Conservation (phyloP, 2,329 filamentous ascomycete species). For the Harringtonia lauricola region DNA sequence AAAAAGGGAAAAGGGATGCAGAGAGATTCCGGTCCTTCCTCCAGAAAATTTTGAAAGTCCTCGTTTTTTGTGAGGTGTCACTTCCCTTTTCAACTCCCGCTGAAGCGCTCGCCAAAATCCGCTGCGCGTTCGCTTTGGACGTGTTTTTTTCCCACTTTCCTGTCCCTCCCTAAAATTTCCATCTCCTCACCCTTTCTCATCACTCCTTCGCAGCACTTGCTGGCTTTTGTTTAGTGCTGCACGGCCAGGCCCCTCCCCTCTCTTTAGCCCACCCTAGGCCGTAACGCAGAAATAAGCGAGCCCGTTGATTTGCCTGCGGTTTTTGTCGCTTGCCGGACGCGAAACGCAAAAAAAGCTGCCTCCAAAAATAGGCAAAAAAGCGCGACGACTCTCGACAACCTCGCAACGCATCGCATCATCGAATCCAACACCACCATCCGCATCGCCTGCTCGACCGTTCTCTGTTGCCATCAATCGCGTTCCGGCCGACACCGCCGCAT, state of each 20-base stretch:
- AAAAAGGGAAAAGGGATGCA: too few species aligned
- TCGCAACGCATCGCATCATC: background rate
- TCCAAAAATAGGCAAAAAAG: background rate
- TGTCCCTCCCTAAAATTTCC: background rate
- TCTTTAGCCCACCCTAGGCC: background rate
- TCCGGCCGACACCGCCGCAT: too few species aligned
- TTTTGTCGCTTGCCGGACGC: background rate
- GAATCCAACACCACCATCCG: background rate
- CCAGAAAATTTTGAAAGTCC: background rate
- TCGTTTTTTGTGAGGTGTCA: background rate
- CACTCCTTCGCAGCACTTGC: background rate
- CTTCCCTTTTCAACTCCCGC: background rate
- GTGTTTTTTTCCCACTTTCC: conserved; percentile 4
- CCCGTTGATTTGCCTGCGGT: background rate
- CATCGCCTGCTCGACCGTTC: background rate
- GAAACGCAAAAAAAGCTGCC: background rate
- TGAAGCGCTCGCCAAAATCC: background rate
- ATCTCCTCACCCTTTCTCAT: background rate
- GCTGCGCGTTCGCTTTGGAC: background rate
- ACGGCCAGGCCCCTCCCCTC: background rate
- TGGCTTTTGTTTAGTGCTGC: background rate
- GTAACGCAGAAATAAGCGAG: background rate
- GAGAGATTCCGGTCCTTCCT: too few species aligned
- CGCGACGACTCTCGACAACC: background rate
- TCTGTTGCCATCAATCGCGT: background rate